These are phyloP conservation scores for Colletotrichum gigasporum DNA, from an alignment of 2,329 filamentous ascomycete species.

Conservation along the genomic window DNA sequence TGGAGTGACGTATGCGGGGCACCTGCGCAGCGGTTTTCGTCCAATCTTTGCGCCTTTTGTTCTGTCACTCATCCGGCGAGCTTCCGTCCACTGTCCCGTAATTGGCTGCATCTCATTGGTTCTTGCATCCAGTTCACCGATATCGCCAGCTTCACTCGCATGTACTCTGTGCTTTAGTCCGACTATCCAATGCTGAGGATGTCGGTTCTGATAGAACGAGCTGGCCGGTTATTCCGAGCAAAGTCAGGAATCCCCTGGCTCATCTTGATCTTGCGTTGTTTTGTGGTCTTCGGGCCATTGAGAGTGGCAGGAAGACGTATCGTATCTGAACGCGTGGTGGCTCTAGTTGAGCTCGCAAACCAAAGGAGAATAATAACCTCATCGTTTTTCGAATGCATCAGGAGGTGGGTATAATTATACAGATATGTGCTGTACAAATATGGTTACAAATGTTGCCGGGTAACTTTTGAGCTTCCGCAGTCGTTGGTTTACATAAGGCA, in stretches of 20 bases:
- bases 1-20: slow-evolving; percentile 32
- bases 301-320: slow-evolving; percentile 67
- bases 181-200: slow-evolving; percentile 66
- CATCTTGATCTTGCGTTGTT: slow-evolving; percentile 66
- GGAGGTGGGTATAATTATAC: slow-evolving; percentile 33
- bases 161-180: slow-evolving; percentile 75
- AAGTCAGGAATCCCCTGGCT: slow-evolving; percentile 9
- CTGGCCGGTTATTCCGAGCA: slow-evolving; percentile 36
- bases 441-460: slow-evolving; percentile 14
- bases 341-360: background rate
- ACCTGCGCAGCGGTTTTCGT: background rate
- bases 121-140: background rate
- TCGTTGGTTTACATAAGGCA: background rate
- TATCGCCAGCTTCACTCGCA: slow-evolving; percentile 35
- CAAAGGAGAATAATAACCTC: background rate
- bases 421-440: slow-evolving; percentile 23
- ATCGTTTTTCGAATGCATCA: background rate
- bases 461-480: background rate
- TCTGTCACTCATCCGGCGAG: background rate
- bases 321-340: slow-evolving; percentile 67
- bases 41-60: background rate
- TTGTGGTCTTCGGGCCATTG: slow-evolving; percentile 68
- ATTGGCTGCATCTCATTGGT: slow-evolving; percentile 16
- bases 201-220: slow-evolving; percentile 72
- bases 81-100: background rate